Conservation (phyloP, 441 rosid species). For the Euphorbia corollata region DNA sequence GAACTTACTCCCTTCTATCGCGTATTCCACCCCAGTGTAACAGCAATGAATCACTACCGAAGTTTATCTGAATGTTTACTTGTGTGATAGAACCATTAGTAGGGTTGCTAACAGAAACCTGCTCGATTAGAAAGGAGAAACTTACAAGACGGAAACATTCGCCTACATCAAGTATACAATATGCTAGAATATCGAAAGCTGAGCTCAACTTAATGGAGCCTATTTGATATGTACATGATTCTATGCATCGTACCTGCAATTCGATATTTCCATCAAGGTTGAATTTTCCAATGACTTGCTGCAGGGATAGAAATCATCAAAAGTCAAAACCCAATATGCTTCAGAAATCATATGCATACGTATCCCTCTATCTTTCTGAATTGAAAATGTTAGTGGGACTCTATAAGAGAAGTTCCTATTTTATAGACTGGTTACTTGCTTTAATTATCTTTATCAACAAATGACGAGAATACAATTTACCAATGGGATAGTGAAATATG, state of each 20-base stretch:
- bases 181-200: slow-evolving; percentile 12
- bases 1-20: slow-evolving; percentile 64
- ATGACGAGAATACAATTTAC: not conserved
- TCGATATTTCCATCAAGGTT: slow-evolving; percentile 67
- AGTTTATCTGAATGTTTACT: slow-evolving; percentile 51
- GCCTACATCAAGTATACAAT: slow-evolving; percentile 13
- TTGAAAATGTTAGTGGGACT: not conserved
- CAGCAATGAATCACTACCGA: slow-evolving; percentile 57
- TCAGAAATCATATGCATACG: slow-evolving; percentile 4
- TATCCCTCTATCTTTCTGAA: not conserved
- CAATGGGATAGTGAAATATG: not conserved
- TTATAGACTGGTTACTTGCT: not conserved
- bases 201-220: slow-evolving; percentile 14
- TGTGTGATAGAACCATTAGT: slow-evolving; percentile 31
- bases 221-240: not conserved
- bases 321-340: slow-evolving; percentile 13
- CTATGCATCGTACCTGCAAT: slow-evolving; percentile 54
- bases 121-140: slow-evolving; percentile 28
- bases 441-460: not conserved
- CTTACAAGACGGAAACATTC: slow-evolving; percentile 11
- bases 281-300: slow-evolving; percentile 65
- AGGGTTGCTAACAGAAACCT: slow-evolving; percentile 60
- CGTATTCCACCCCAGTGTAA: slow-evolving; percentile 88
- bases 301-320: slow-evolving; percentile 28
- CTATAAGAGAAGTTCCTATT: too few species aligned